Percentiles rank a stretch among this genome's conserved stretches.
Conservation (phyloP, 257 asterid species). For the Solanum tacnaense region DNA sequence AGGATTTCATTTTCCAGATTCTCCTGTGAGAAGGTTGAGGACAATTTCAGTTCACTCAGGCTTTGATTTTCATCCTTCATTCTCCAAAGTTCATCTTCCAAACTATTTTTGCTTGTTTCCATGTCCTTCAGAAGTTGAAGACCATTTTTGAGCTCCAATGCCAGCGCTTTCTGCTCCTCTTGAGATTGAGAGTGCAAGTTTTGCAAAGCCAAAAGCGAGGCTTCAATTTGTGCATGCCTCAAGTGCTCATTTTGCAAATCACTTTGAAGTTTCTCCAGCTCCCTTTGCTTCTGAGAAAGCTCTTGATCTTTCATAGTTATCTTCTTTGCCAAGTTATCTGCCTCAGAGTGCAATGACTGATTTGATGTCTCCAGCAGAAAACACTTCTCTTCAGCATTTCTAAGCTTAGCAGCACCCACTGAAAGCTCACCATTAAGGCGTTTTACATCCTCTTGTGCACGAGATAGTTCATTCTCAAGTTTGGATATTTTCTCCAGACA, state of each 20-base stretch:
- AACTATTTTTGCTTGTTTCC: conserved; percentile 42
- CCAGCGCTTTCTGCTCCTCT: conserved; percentile 58
- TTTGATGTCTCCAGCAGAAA: conserved; percentile 45
- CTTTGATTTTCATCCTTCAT: conserved; percentile 45
- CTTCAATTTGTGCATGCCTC: conserved; percentile 46
- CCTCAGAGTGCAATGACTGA: conserved; percentile 53
- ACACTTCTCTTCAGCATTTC: conserved; percentile 49
- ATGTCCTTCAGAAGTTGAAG: conserved; percentile 49
- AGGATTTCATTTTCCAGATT: conserved; percentile 52
- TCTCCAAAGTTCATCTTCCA: conserved; percentile 57
- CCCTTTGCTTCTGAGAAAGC: conserved; percentile 54
- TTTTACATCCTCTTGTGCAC: conserved; percentile 41
- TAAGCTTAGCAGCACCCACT: conserved; percentile 36
- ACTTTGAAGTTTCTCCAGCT: conserved; percentile 62
- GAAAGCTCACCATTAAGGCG: conserved; percentile 45
- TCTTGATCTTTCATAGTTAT: conserved; percentile 69
- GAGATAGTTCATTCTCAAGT: conserved; percentile 45
- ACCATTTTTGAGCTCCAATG: conserved; percentile 44
- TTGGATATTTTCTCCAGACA: conserved; percentile 59
- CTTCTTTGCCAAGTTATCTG: conserved; percentile 51
- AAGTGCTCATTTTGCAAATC: conserved; percentile 45
- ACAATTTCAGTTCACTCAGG: conserved; percentile 31
- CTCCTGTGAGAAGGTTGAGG: conserved; percentile 46
- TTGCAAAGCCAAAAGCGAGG: conserved; percentile 46
- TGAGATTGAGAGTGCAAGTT: conserved; percentile 53